These are phyloP conservation scores for Tricholoma matsutake DNA, from an alignment of 768 basidiomycete species.

Conservation along the genomic window DNA sequence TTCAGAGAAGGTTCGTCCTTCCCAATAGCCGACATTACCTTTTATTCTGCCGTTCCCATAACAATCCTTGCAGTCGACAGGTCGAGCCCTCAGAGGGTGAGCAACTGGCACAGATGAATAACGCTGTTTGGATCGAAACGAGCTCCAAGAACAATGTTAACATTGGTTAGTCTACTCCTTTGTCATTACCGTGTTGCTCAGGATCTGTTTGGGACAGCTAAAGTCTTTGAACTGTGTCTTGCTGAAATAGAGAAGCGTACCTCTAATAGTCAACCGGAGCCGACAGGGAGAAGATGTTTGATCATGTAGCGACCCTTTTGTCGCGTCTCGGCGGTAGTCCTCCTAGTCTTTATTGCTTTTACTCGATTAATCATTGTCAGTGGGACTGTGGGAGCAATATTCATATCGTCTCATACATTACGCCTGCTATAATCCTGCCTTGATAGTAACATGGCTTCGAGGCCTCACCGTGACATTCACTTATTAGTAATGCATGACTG, in stretches of 20 bases:
- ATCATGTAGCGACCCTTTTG: constrained; percentile 45
- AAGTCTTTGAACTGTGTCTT: constrained; percentile 81
- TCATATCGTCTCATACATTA: neutral
- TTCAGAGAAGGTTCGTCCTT: constrained; percentile 61
- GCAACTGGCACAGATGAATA: constrained; percentile 62
- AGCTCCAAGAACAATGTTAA: constrained; percentile 81
- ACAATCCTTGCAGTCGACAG: constrained; percentile 49
- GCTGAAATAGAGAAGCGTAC: constrained; percentile 74
- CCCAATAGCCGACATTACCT: constrained; percentile 5
- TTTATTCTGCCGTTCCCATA: constrained; percentile 11
- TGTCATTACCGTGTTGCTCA: neutral
- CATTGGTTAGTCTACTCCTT: constrained; percentile 56
- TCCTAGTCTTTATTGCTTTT: neutral
- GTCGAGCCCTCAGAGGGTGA: constrained; percentile 65
- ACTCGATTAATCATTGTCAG: too few species aligned
- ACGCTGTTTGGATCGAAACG: constrained; percentile 82
- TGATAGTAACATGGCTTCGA: neutral
- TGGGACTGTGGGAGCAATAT: neutral
- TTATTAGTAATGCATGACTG: neutral
- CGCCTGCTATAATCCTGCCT: neutral
- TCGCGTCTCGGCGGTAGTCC: neutral
- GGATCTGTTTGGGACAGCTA: constrained; percentile 36
- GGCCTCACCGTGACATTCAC: neutral
- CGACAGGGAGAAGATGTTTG: constrained; percentile 42
- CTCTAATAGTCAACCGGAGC: constrained; percentile 41